Percentiles rank a stretch among this genome's conserved stretches.
Evolutionary conservation across 1,284 basidiomycete species (phyloP).

Genomic region (Termitomyces sp.): DNA sequence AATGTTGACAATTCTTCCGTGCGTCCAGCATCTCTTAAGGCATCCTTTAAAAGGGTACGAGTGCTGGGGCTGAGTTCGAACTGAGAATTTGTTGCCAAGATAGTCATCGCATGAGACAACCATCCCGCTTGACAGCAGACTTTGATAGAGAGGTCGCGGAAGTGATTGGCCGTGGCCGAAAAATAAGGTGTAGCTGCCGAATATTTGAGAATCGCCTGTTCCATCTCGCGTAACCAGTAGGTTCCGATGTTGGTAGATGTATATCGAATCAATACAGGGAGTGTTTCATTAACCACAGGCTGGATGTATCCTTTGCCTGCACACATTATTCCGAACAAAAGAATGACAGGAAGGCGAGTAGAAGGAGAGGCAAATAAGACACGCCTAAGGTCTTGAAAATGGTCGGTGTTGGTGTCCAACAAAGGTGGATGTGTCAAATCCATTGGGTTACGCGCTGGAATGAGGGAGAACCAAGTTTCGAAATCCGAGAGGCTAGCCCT

Average conservation of each 20-base stretch:
- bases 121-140: constrained; percentile 15
- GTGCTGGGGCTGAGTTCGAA: constrained; percentile 8
- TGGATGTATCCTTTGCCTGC: constrained; percentile 16
- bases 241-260: constrained; percentile 1
- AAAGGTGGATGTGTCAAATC: background rate
- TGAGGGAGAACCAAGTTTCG: background rate
- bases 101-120: constrained; percentile 11
- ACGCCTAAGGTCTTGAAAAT: background rate
- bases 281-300: constrained; percentile 13
- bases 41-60: constrained; percentile 3
- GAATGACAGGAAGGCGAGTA: constrained; percentile 1
- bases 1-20: background rate
- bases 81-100: constrained; percentile 8
- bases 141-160: constrained; percentile 12
- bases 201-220: constrained; percentile 2
- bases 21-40: constrained; percentile 2
- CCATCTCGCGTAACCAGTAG: constrained; percentile 10
- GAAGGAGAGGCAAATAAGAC: background rate
- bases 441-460: background rate
- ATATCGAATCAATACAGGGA: constrained; percentile 13
- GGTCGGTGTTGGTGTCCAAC: background rate
- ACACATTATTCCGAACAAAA: constrained; percentile 12
- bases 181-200: background rate
- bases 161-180: background rate
- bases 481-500: background rate